Percentiles rank a stretch among this genome's conserved stretches.
Conservation (phyloP, 768 basidiomycete genomes). For the Xerocomellus amylosporus region DNA sequence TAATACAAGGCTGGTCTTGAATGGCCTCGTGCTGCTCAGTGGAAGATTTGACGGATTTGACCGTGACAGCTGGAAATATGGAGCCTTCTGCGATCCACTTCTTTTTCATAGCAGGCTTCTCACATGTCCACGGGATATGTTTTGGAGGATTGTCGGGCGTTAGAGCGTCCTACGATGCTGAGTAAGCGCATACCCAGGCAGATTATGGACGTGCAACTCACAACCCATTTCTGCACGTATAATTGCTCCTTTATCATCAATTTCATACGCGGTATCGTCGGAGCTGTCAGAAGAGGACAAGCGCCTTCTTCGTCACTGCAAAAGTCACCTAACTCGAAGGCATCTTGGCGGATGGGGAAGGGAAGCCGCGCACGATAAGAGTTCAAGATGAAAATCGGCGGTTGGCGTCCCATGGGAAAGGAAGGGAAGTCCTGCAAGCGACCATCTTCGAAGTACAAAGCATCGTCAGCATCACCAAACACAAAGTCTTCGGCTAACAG, state of each 20-base stretch:
- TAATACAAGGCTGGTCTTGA: background rate
- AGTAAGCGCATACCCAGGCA: constrained; percentile 6
- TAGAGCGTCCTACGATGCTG: constrained; percentile 18
- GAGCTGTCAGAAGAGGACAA: constrained; percentile 25
- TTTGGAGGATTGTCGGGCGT: constrained; percentile 21
- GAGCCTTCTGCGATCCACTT: constrained; percentile 33
- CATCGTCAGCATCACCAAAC: constrained; percentile 14
- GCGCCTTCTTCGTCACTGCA: constrained; percentile 16
- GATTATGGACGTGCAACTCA: constrained; percentile 18
- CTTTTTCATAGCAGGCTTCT: constrained; percentile 16
- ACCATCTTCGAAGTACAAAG: constrained; percentile 10
- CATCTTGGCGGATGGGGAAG: constrained; percentile 21
- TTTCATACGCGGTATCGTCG: constrained; percentile 37
- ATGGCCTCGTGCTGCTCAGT: background rate
- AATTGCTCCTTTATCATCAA: constrained; percentile 35
- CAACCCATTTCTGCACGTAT: constrained; percentile 35
- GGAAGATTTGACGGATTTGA: constrained; percentile 6
- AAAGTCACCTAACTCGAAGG: constrained; percentile 20
- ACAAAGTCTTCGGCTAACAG: constrained; percentile 23
- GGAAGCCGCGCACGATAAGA: constrained; percentile 22
- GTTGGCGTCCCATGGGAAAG: constrained; percentile 30
- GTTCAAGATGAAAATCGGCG: constrained; percentile 28
- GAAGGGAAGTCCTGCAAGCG: constrained; percentile 26
- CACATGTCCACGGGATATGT: constrained; percentile 31
- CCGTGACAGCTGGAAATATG: constrained; percentile 23